Base-by-base conservation (phyloP, 805 yeast genomes). In the Clavispora fructus region DNA sequence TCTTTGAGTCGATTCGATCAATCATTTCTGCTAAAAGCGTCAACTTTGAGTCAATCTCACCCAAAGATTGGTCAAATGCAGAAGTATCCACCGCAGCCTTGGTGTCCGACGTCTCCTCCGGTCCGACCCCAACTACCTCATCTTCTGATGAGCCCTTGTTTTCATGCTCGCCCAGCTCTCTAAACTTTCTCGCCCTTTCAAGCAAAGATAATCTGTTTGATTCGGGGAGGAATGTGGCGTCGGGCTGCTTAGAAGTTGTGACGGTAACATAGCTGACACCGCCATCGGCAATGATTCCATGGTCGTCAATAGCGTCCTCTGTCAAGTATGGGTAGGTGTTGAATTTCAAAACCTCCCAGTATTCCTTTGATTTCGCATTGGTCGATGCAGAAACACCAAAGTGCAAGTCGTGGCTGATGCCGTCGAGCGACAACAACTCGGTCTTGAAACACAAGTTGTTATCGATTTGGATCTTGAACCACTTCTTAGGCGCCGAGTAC, bases 361-460 rank as follows among this genome's bases (percentile, higher is more conserved):
- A 74, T 58, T 85, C 92, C 32, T 56, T 59, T 30, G 77, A 69
- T 35, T 50, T 57, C 1, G 57, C 49, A 16, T 57, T 57, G 6
- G 49, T 47, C 1, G 58, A 53, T 1, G 83, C 86, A 30, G 83
- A 67, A 6, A 78, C 64, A 47, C 89, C 89, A 40, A 85, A 47
- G 41, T 64, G 71, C 48, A 76, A 70, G 30, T 68, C 64, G 11
- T 66, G 53, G 1, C 59, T 52, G 17, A 52, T 46, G 6, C 61
- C 50, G 29, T 78, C 78, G 16, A 85, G 58, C 31, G 63, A 58
- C 32, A 85, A 67, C 45, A 77, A 63, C 47, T 78, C 75, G 0
- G 90, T 82, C 61, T 81, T 81, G 63, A 85, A 79, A 58, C 90
- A 82, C 46, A 86, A 69, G 54, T 76, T 79, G 61, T 86, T 86